Base-by-base conservation (phyloP, 2,329 filamentous ascomycete species). In the Monilinia polystroma region DNA sequence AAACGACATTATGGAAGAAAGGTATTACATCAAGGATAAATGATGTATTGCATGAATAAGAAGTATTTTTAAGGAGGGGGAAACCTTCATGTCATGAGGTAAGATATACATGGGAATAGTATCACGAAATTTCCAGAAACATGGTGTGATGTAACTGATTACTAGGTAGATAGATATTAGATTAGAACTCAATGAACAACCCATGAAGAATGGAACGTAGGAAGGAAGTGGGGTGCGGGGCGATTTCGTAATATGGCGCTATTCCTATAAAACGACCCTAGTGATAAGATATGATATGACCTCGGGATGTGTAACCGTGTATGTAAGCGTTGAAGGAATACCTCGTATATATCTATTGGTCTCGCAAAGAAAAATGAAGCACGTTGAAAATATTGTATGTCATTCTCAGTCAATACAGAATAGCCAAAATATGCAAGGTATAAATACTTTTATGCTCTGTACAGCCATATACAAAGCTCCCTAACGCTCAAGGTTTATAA, bases 1-100 rank as follows among this genome's bases (percentile, higher is more conserved):
- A 80, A 96, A 96, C 29, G 75, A 76, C 74, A 76, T 76, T 47
- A 58, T 75, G 58, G 18, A 16, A 26, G 32, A 43, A 14, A 6
- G 32, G 4, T 35, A 7, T 35, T 35, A 35, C 32, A 5, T 5
- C 32, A 35, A 35, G 32, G 32, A 8, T 8, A 35, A 35, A 35
- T 35, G 56, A 51, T 41, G 45, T 47, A 3, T 20, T 49, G n/a
- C 29, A 6, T 51, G 23, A 11, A 41, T 43, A 14, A 41, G 4
- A 41, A 14, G 2, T 14, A 14, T 43, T 62, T 51, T 14, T 51
- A 62, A 23, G 45, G 11, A 32, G 12, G 6, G 6, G 38, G 35
- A 23, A 29, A 35, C 1, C 12, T 32, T 26, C n/a, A 20, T 57
- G 26, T 38, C 7, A 43, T 41, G 18, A 35, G 29, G 14, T 41